phyloP scores from a whole-genome alignment of 2,329 filamentous ascomycete genomes.

The Decorospora gaudefroyi region DNA sequence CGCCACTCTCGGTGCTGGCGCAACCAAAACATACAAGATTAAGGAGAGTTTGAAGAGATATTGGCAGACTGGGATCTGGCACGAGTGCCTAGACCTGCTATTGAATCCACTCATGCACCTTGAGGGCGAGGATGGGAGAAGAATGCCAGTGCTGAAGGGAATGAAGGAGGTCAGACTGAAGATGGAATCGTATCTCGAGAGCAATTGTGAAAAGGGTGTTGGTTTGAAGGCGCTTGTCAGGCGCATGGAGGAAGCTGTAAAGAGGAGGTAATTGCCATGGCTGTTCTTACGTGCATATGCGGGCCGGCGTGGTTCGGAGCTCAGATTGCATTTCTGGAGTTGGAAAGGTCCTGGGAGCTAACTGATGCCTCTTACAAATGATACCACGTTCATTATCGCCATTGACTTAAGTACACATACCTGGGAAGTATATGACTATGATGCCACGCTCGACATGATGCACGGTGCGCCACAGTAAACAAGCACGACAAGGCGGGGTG shows the following conservation, averaged over 20 bases:
- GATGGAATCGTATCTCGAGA: constrained; percentile 84
- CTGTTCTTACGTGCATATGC: background rate
- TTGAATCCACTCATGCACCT: constrained; percentile 76
- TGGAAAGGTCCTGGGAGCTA: constrained; percentile 8
- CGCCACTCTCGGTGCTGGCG: constrained; percentile 60
- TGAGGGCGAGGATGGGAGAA: constrained; percentile 66
- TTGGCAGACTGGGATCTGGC: constrained; percentile 95
- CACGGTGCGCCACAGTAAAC: constrained; percentile 17
- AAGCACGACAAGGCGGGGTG: constrained; percentile 10
- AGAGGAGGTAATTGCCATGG: constrained; percentile 46
- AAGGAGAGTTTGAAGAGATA: constrained; percentile 87
- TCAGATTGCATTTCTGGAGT: constrained; percentile 16
- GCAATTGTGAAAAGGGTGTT: constrained; percentile 77
- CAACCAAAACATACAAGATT: constrained; percentile 73
- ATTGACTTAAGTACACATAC: background rate
- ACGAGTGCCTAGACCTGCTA: constrained; percentile 77
- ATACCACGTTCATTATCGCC: constrained; percentile 1
- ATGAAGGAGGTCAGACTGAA: constrained; percentile 70
- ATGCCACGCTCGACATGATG: constrained; percentile 2
- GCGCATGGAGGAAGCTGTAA: constrained; percentile 70
- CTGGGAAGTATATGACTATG: too few species aligned
- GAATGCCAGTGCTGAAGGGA: constrained; percentile 72
- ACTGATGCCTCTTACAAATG: background rate
- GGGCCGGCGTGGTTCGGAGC: constrained; percentile 1
- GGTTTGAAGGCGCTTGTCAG: constrained; percentile 61